Percentiles rank a stretch among this genome's conserved stretches.
These are phyloP conservation scores for Trametes cinnabarina DNA, from an alignment of 768 basidiomycete species.

Conservation along the genomic window DNA sequence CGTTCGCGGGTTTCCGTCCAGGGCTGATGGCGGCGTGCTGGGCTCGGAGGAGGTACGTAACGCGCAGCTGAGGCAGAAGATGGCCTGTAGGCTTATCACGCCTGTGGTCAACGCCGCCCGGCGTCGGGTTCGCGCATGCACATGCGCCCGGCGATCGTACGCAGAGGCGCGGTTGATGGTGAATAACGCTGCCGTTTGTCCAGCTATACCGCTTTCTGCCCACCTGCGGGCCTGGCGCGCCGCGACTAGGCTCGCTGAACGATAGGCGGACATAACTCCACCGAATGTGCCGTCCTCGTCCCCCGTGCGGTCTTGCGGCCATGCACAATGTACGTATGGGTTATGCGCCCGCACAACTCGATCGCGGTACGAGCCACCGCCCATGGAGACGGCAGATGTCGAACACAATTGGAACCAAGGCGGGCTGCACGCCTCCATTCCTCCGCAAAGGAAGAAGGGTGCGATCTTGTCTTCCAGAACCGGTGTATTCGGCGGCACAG, in stretches of 20 bases:
- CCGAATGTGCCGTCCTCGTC: too few species aligned
- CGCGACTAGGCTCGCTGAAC: neutral
- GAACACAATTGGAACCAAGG: too few species aligned
- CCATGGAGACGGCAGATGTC: too few species aligned
- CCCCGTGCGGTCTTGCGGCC: neutral
- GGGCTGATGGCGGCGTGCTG: neutral
- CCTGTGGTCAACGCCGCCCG: neutral
- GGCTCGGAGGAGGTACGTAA: constrained; percentile 12
- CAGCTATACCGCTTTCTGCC: constrained; percentile 4
- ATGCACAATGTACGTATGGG: neutral
- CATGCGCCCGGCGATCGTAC: neutral
- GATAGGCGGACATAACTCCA: neutral
- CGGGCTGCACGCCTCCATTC: neutral
- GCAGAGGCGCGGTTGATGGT: neutral
- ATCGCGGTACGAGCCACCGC: too few species aligned
- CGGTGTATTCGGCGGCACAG: neutral
- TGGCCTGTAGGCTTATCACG: too few species aligned
- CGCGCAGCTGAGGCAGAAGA: constrained; percentile 2
- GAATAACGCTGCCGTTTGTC: neutral
- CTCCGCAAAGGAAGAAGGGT: neutral
- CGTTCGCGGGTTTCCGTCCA: neutral
- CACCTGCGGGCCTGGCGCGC: neutral
- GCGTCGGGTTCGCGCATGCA: constrained; percentile 3
- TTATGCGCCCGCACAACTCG: too few species aligned
- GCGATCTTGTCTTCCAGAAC: neutral